Conservation (phyloP, 1,284 basidiomycete species). For the Ustilago trichophora region DNA sequence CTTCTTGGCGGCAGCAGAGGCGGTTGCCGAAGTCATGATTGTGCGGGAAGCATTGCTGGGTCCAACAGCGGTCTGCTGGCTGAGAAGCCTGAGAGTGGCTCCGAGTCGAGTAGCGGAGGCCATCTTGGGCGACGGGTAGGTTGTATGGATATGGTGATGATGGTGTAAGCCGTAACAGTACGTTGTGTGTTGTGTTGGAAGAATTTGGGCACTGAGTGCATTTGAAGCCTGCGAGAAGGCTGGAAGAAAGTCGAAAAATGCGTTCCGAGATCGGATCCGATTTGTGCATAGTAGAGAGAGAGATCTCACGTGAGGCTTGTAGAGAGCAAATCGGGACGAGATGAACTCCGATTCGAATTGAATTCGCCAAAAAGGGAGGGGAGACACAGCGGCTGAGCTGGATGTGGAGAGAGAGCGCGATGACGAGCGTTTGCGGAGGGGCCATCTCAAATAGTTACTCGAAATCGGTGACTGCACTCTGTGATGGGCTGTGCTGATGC, state of each 20-base stretch:
- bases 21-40: slow-evolving; percentile 20
- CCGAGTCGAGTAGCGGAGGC: slow-evolving; percentile 17
- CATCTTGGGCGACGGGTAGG: slow-evolving; percentile 13
- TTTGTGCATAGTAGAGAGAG: slow-evolving; percentile 1
- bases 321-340: too few species aligned
- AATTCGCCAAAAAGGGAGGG: too few species aligned
- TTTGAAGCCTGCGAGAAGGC: too few species aligned
- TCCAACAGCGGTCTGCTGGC: slow-evolving; percentile 1
- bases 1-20: slow-evolving; percentile 43
- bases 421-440: slow-evolving; percentile 32
- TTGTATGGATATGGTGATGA: too few species aligned
- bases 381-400: too few species aligned
- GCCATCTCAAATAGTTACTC: slow-evolving; percentile 19
- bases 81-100: slow-evolving; percentile 18
- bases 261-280: slow-evolving; percentile 18
- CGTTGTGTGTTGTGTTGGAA: too few species aligned
- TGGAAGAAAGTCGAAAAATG: slow-evolving; percentile 27
- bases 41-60: slow-evolving; percentile 11
- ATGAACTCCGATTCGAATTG: too few species aligned
- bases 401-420: slow-evolving; percentile 2
- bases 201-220: too few species aligned
- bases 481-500: slow-evolving; percentile 19
- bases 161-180: too few species aligned
- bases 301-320: background rate
- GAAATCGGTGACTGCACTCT: background rate